Conservation (phyloP, 371 early-diverging fungal genomes). For the Mortierella sp. region DNA sequence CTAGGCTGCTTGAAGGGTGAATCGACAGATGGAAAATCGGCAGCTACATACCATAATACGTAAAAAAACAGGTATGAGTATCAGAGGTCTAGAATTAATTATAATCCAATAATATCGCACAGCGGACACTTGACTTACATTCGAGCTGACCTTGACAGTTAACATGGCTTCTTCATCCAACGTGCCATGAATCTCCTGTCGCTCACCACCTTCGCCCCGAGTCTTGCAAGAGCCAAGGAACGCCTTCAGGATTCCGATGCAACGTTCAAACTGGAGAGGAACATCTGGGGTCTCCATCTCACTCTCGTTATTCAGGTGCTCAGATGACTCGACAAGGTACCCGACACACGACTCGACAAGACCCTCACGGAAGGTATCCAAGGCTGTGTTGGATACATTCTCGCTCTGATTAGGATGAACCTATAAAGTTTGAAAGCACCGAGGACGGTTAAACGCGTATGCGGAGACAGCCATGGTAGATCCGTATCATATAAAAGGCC, state of each 20-base stretch:
- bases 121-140: slow-evolving; percentile 8
- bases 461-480: neutral
- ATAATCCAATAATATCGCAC: neutral
- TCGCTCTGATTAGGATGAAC: slow-evolving; percentile 21
- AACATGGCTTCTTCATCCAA: slow-evolving; percentile 53
- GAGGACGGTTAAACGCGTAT: neutral
- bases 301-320: slow-evolving; percentile 19
- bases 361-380: slow-evolving; percentile 51
- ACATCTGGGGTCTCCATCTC: slow-evolving; percentile 20
- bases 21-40: slow-evolving; percentile 35
- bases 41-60: slow-evolving; percentile 9
- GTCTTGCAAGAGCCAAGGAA: slow-evolving; percentile 39
- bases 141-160: slow-evolving; percentile 36
- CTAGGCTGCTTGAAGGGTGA: slow-evolving; percentile 42
- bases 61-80: neutral
- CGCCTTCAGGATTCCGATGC: slow-evolving; percentile 51
- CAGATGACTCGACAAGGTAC: slow-evolving; percentile 55
- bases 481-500: neutral
- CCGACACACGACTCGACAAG: slow-evolving; percentile 58
- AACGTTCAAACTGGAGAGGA: slow-evolving; percentile 47
- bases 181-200: slow-evolving; percentile 46
- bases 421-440: neutral
- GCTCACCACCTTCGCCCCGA: slow-evolving; percentile 3
- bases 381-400: slow-evolving; percentile 4
- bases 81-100: neutral